phyloP scores from a whole-genome alignment of 2,329 filamentous ascomycete species.

The Aurifilum marmelostoma region DNA sequence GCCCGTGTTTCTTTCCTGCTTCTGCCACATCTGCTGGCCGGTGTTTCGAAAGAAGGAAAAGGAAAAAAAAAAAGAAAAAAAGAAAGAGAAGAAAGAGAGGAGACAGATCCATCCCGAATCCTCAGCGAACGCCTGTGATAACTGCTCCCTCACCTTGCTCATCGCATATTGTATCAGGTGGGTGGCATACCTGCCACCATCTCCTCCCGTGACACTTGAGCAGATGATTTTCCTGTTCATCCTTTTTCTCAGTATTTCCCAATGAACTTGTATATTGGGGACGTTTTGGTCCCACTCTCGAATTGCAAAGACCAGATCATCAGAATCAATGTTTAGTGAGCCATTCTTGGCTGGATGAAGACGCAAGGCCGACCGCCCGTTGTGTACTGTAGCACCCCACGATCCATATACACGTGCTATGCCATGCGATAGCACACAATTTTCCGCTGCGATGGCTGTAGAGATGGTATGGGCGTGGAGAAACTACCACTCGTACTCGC shows the following conservation, averaged over 20 bases:
- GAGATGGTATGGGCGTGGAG: neutral
- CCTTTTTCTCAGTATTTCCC: neutral
- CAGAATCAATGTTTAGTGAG: neutral
- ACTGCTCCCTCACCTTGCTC: neutral
- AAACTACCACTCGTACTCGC: conserved; percentile 93
- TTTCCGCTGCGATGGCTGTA: neutral
- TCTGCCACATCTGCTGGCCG: conserved; percentile 1
- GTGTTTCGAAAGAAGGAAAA: neutral
- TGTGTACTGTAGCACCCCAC: neutral
- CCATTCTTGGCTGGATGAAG: neutral
- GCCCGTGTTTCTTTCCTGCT: conserved; percentile 10
- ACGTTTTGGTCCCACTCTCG: neutral
- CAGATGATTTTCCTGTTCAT: neutral
- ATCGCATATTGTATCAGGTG: neutral
- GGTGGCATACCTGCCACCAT: neutral
- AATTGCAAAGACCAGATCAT: neutral
- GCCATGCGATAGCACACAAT: neutral
- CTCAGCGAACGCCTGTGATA: neutral
- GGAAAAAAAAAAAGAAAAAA: neutral
- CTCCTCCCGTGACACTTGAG: neutral
- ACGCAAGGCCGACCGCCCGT: conserved; percentile 8
- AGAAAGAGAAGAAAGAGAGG: neutral
- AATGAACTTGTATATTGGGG: neutral
- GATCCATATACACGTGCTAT: neutral
- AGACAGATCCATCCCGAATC: neutral